Evolutionary conservation across 2,329 filamentous ascomycete genomes (phyloP).

Genomic region (Clarireedia monteithiana): DNA sequence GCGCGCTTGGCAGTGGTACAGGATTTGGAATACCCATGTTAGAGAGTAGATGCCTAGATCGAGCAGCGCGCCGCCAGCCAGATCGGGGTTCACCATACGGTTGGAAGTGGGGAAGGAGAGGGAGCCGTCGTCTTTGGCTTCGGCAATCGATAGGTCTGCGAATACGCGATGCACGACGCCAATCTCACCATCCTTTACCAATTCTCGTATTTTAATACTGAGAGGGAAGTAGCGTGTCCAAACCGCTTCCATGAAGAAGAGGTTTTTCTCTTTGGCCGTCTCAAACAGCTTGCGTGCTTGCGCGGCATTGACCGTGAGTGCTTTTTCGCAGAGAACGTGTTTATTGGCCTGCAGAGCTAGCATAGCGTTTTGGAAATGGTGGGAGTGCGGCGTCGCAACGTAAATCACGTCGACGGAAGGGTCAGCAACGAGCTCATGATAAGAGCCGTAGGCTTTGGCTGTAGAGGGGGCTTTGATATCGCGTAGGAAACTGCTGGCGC

Average conservation of each 20-base stretch:
- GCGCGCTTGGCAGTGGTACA: constrained; percentile 54
- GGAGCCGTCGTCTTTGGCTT: constrained; percentile 44
- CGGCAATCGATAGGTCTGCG: constrained; percentile 36
- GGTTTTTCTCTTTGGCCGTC: constrained; percentile 51
- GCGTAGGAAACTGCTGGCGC: constrained; percentile 54
- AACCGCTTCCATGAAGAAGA: constrained; percentile 58
- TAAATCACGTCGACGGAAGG: constrained; percentile 61
- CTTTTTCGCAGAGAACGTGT: constrained; percentile 64
- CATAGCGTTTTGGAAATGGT: constrained; percentile 65
- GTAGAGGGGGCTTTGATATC: constrained; percentile 45
- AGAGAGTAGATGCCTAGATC: constrained; percentile 64
- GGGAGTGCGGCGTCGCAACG: constrained; percentile 63
- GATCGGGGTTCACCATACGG: constrained; percentile 61
- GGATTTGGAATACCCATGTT: constrained; percentile 63
- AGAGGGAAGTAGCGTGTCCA: constrained; percentile 67
- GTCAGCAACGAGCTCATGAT: constrained; percentile 57
- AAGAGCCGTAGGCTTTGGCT: constrained; percentile 58
- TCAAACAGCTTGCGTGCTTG: constrained; percentile 53
- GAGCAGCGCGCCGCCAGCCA: constrained; percentile 59
- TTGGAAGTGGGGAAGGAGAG: constrained; percentile 35
- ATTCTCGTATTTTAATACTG: constrained; percentile 49
- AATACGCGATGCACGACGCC: constrained; percentile 38
- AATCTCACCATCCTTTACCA: constrained; percentile 32
- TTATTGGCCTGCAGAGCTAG: constrained; percentile 59
- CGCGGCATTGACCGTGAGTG: constrained; percentile 61